phyloP scores from a whole-genome alignment of 148 eudicot genomes.

The Nepenthes gracilis region DNA sequence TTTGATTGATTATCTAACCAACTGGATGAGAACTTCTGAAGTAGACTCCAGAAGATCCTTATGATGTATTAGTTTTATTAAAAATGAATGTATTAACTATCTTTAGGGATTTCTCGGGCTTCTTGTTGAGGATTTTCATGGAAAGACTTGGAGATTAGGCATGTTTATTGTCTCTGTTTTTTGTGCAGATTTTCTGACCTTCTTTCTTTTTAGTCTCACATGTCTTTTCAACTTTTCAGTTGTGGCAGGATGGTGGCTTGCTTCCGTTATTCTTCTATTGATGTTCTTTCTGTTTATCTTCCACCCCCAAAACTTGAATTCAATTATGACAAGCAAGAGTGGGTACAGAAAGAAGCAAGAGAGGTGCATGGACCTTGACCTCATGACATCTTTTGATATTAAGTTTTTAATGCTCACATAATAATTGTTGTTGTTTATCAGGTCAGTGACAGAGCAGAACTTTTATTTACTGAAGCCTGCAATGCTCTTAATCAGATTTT shows the following conservation, averaged over 20 bases:
- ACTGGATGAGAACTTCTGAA: no score
- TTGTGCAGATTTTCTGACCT: neutral
- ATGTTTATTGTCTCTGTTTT: neutral
- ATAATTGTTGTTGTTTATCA: conserved; percentile 13
- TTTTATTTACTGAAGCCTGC: conserved; percentile 64
- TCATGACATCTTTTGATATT: neutral
- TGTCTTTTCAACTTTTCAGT: conserved; percentile 30
- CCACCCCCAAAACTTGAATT: conserved; percentile 85
- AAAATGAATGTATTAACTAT: no score
- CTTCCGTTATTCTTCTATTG: conserved; percentile 94
- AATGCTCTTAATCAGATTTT: conserved; percentile 57
- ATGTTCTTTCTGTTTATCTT: conserved; percentile 78
- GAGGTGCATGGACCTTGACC: conserved; percentile 37
- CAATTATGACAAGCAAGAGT: conserved; percentile 54
- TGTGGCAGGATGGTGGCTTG: conserved; percentile 96
- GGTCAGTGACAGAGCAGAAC: conserved; percentile 61
- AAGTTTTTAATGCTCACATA: neutral
- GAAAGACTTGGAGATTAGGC: no score
- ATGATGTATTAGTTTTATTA: no score
- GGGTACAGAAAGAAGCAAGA: conserved; percentile 58
- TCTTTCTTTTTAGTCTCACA: conserved; percentile 1
- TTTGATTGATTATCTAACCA: no score
- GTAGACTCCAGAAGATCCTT: no score
- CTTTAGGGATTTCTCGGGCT: no score
- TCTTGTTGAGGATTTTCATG: no score